These are phyloP conservation scores for Hirschfeldia incana DNA, from an alignment of 345 rosid genomes.

Conservation along the genomic window DNA sequence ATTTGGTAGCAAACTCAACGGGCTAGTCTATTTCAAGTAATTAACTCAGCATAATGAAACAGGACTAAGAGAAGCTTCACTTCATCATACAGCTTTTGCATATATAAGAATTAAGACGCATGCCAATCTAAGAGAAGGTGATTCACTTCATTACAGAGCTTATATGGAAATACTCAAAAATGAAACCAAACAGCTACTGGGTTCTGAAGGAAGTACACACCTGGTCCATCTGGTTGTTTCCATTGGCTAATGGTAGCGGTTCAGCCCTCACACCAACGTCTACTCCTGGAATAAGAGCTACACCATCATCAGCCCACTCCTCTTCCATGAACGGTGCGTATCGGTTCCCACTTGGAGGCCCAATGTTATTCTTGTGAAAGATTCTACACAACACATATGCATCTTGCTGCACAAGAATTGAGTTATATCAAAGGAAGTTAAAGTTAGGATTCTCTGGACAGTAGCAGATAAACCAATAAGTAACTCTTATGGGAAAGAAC, in stretches of 20 bases:
- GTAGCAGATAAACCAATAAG: neutral
- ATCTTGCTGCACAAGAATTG: constrained; percentile 38
- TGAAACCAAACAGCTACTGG: constrained; percentile 3
- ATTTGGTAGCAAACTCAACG: neutral
- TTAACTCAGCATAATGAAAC: neutral
- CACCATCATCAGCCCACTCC: constrained; percentile 67
- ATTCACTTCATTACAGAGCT: neutral
- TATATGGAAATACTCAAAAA: neutral
- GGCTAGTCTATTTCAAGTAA: neutral
- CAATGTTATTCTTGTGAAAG: constrained; percentile 85
- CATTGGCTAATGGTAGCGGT: constrained; percentile 31
- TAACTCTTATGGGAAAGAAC: neutral
- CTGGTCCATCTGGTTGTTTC: constrained; percentile 41
- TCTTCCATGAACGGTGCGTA: constrained; percentile 82
- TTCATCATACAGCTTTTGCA: constrained; percentile 16
- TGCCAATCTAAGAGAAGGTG: neutral
- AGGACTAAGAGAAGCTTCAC: neutral
- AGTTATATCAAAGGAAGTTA: constrained; percentile 10
- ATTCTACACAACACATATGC: constrained; percentile 83
- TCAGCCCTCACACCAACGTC: constrained; percentile 43
- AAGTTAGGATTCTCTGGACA: neutral
- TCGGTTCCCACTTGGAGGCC: constrained; percentile 84
- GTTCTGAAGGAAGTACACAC: constrained; percentile 40
- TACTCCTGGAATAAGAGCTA: constrained; percentile 61
- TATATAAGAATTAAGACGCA: neutral